phyloP scores from a whole-genome alignment of 2,329 filamentous ascomycete species.

The Aspergillus niger region DNA sequence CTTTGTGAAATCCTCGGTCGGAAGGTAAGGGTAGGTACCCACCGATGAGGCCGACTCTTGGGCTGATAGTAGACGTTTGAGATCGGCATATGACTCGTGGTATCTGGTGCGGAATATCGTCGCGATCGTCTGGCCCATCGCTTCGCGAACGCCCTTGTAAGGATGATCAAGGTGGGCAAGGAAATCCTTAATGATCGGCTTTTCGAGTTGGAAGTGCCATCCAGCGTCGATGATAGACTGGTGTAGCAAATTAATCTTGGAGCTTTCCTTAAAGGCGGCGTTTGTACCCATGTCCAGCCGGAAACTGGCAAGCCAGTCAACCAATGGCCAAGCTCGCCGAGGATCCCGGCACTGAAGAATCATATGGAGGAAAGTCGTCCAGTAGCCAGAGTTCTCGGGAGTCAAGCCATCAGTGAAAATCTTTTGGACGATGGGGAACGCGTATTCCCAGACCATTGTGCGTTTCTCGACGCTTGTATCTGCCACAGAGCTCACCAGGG shows the following conservation, averaged over 20 bases:
- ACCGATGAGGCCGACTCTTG: slow-evolving; percentile 81
- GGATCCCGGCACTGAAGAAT: slow-evolving; percentile 88
- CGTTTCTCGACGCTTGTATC: slow-evolving; percentile 76
- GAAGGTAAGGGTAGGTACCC: slow-evolving; percentile 80
- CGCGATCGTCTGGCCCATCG: slow-evolving; percentile 86
- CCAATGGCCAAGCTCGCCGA: slow-evolving; percentile 79
- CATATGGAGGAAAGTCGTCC: slow-evolving; percentile 90
- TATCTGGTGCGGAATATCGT: slow-evolving; percentile 89
- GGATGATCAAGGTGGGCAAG: slow-evolving; percentile 91
- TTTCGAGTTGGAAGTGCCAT: slow-evolving; percentile 93
- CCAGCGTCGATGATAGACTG: slow-evolving; percentile 84
- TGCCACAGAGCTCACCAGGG: slow-evolving; percentile 75
- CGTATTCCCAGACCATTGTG: slow-evolving; percentile 81
- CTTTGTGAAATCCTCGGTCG: slow-evolving; percentile 69
- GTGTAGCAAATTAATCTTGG: slow-evolving; percentile 88
- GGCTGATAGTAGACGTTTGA: slow-evolving; percentile 70
- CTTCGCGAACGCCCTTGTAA: slow-evolving; percentile 94
- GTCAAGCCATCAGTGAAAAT: slow-evolving; percentile 91
- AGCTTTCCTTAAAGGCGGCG: slow-evolving; percentile 97
- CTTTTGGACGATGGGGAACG: slow-evolving; percentile 80
- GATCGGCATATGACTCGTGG: slow-evolving; percentile 87
- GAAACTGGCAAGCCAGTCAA: slow-evolving; percentile 81
- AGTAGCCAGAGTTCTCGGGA: slow-evolving; percentile 91
- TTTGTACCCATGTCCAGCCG: slow-evolving; percentile 92
- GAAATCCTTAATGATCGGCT: slow-evolving; percentile 87